Evolutionary conservation across 345 rosid species (phyloP), one percentile per base, ranked within the genome.

Genomic region (Punica granatum): DNA sequence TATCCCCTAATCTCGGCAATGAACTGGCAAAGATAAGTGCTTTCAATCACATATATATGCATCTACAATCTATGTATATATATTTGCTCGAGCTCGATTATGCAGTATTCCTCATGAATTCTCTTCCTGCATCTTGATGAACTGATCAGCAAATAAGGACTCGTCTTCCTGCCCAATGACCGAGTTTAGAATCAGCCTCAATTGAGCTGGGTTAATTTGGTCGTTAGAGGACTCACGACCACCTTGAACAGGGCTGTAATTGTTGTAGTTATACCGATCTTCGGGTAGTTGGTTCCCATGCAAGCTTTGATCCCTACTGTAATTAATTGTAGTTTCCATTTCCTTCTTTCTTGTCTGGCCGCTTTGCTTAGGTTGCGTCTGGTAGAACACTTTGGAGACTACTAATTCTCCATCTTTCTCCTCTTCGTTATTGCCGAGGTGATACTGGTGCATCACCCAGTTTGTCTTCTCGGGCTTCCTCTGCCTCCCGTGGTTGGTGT

Each of bases 371-470:
- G 98, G 98, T 63, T 89, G 96, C 56, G 98, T 92, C 81, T 92
- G 96, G 81, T 83, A 89, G 83, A 92, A 92, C n/a, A 92, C 90
- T 78, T 92, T 92, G 1, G 98, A 92, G 32, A 73, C 78, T 7
- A 88, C 98, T 0, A 89, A 72, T 63, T 92, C 98, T 2, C 98
- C 97, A 41, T 92, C 93, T 76, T 84, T 92, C 72, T 92, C 97
- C 43, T 92, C 97, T 67, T 88, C 96, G 34, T 76, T 76, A 74
- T 76, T 66, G 36, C 98, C 98, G 48, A 90, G 83, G 73, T 92
- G 98, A 74, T 90, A 92, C 67, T 92, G 98, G 73, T 92, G 98
- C 96, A 92, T 92, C 37, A 92, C 97, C 98, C 98, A 92, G 74
- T 82, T 88, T 41, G 96, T 88, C 70, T 92, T 92, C 76, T 90